Evolutionary conservation across 2,329 filamentous ascomycete species (phyloP), one percentile per base, ranked within the genome.

Genomic region (Aspergillus sp.): DNA sequence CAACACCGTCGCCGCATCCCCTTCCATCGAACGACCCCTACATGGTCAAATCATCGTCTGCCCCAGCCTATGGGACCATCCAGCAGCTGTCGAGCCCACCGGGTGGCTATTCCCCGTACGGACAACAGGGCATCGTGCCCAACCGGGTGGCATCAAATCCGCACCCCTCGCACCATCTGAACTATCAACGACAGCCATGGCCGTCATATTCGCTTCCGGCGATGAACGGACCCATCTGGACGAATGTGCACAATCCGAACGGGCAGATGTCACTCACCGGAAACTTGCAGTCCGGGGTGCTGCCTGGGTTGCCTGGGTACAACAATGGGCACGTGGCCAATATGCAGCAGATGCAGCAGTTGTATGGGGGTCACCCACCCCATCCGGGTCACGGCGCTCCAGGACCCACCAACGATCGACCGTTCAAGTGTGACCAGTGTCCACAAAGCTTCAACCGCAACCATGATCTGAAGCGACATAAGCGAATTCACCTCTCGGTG

Each of bases 361-460:
- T 93, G 76, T 91, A 91, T 61, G 74, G 77, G 19, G 80, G 80
- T 19, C 74, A 75, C 62, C 80, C 81, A 59, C 80, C 84, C 65
- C 82, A 85, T 63, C 81, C 81, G 13, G 79, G 80, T 9, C 85
- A 85, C 59, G 82, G 84, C 50, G 83, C 83, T 63, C 78, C 80
- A 19, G 77, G 77, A 3, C 80, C 83, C 9, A 81, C 84, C 28
- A 89, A 90, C 59, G 94, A 98, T 68, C 87, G 94, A 5, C 95
- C 95, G 0, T 98, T 96, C 82, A 93, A 93, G 77, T 99, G 95
- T 74, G 92, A 98, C 68, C 85, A 91, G 72, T 99, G 95, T 72
- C 87, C 91, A 0, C 92, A 96, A 74, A 93, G 91, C 39, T 99
- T 99, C 80, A 98, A 96, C 76, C 85, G 95, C 4, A 98, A 98